Evolutionary conservation across 2,329 filamentous ascomycete species (phyloP), one percentile per base, ranked within the genome.

Genomic region (Albifimbria verrucaria): DNA sequence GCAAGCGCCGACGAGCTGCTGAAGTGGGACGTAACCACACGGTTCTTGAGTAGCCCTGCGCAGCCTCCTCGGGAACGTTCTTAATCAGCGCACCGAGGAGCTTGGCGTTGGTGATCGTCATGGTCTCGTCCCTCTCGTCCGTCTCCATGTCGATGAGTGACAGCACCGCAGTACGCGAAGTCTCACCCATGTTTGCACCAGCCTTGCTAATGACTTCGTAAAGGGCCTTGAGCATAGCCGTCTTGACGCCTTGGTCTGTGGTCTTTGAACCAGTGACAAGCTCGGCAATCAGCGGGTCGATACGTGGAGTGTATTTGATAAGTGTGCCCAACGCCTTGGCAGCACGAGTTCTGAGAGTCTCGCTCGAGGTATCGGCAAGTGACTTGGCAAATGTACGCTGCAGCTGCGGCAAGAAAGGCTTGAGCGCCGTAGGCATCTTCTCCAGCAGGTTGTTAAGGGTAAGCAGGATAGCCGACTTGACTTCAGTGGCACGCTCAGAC

Each of bases 381-480:
- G 92, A 93, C 73, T 97, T 95, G 53, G 94, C 93, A 75, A 99
- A 99, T 0, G 94, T 99, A 55, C 94, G 85, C 72, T 99, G 94
- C 50, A 99, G 81, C 68, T 99, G 94, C 10, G 94, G 94, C 67
- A 99, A 75, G 82, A 99, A 99, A 3, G 94, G 94, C 74, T 97
- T 97, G 56, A 99, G 81, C 61, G 95, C 93, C 10, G 89, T 84
- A 1, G 94, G 94, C 70, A 99, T 97, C 81, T 97, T 99, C 72
- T 96, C 92, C 36, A 99, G 78, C 25, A 99, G 77, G 62, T 95
- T 96, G 76, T 97, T 97, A 60, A 99, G 83, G 0, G 94, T 96
- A 51, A 95, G 81, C 56, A 99, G 78, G 68, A 99, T 96, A 42
- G 94, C 94, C 55, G 90, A 88, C 75, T 96, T 97, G 71, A 99